Conservation (phyloP, 148 eudicot species). For the Fagopyrum esculentum region DNA sequence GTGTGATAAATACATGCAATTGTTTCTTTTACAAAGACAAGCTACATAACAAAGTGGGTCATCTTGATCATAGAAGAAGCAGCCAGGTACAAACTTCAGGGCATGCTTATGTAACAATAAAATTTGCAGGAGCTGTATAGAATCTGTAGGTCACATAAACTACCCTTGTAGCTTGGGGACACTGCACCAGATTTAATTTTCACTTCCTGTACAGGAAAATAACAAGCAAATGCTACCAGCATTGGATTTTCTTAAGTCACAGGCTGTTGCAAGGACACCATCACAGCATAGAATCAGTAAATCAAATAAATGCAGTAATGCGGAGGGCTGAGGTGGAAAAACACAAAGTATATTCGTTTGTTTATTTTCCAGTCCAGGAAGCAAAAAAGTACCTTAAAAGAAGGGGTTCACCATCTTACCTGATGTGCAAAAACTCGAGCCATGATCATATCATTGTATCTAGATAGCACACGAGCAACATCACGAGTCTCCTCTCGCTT, state of each 20-base stretch:
- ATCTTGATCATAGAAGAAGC: background rate
- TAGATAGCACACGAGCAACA: conserved; percentile 86
- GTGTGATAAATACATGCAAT: too few species aligned
- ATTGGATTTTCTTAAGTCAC: background rate
- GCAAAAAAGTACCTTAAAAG: background rate
- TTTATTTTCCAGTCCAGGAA: too few species aligned
- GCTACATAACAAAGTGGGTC: background rate
- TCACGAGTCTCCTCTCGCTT: conserved; percentile 99
- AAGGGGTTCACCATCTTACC: conserved; percentile 54
- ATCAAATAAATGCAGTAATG: background rate
- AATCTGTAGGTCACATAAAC: conserved; percentile 9
- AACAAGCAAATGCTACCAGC: background rate
- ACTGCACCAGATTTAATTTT: background rate
- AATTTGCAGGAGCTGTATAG: background rate
- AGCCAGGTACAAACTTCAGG: background rate
- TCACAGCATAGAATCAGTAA: background rate
- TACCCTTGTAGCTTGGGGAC: background rate
- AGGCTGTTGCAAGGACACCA: background rate
- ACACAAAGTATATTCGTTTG: too few species aligned
- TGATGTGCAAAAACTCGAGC: conserved; percentile 99
- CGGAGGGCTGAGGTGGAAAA: background rate
- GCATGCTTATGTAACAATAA: background rate
- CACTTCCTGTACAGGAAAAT: background rate
- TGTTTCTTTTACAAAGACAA: background rate
- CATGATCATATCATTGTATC: conserved; percentile 95